Base-by-base conservation (phyloP, 257 asterid species). In the Salvia miltiorrhiza region DNA sequence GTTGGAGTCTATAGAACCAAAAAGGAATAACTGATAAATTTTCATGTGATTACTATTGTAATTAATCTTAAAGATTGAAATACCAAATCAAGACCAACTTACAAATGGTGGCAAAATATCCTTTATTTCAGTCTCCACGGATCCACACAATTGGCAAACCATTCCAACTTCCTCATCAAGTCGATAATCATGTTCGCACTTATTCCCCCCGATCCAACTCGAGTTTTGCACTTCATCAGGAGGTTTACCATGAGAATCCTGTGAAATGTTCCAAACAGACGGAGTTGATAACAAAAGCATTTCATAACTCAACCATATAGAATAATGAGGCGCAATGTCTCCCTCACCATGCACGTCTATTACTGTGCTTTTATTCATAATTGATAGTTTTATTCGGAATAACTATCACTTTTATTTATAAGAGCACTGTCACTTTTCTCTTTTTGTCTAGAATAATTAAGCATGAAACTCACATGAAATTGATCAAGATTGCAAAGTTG, bases 91-190 rank as follows among this genome's bases (percentile, higher is more conserved):
- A 56, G 69, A 56, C 20, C 55, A 74, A 85, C 97, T 86, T 82
- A 89, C 99, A 65, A 94, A 85, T 69, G 94, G 82, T 5, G 96
- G 97, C 52, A 89, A 80, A 69, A 94, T 91, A 65, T 94, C 96
- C 78, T 86, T 94, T 55, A 94, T 94, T 63, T 87, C 95, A 2
- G 89, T 82, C 83, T 81, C 87, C 19, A 94, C 86, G 39, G 69
- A 77, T 66, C 99, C 97, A 62, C 99, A 94, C 26, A 86, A 45
- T 33, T 74, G 78, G 86, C 99, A 94, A 61, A 87, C 80, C 17
- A 87, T 81, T 75, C 99, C 99, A 3, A 91, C 82, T 77, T 94
- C 85, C 74, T 94, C 99, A 11, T 94, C 78, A 59, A 94, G 96
- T 61, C 77, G 77, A 69, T 67, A 86, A 78, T 91, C 99, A 44